Conservation (phyloP, 2,329 filamentous ascomycete genomes). For the Phymatotrichopsis omnivora region DNA sequence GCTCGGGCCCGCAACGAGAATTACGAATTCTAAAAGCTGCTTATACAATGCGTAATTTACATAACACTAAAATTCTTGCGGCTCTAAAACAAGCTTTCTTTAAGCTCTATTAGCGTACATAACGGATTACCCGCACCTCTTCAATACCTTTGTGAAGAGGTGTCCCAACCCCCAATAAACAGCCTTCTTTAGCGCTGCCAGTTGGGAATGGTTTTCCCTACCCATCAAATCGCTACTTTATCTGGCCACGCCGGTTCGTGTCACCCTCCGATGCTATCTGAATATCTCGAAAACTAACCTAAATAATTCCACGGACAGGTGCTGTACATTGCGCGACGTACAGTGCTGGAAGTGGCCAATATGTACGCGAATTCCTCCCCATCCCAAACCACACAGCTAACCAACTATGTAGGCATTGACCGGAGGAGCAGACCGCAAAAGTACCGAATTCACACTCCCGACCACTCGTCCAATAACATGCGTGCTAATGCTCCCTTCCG, state of each 20-base stretch:
- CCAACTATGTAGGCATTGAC: slow-evolving; percentile 25
- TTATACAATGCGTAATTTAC: too few relatives aligned
- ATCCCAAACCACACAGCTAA: slow-evolving; percentile 1
- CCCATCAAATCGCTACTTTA: slow-evolving; percentile 27
- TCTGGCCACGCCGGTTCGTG: slow-evolving; percentile 28
- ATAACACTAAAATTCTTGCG: too few relatives aligned
- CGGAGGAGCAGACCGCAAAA: slow-evolving; percentile 31
- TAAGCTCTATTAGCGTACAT: too few relatives aligned
- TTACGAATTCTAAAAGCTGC: too few relatives aligned
- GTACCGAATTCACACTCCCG: not conserved
- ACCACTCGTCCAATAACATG: not conserved
- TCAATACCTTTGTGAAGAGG: too few relatives aligned
- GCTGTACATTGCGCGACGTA: slow-evolving; percentile 31
- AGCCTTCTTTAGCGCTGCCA: too few relatives aligned
- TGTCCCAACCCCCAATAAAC: too few relatives aligned
- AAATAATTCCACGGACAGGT: slow-evolving; percentile 20
- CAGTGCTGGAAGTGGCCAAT: slow-evolving; percentile 30
- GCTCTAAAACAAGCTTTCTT: too few relatives aligned
- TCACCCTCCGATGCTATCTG: not conserved
- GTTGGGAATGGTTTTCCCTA: slow-evolving; percentile 30
- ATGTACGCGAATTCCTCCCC: slow-evolving; percentile 20
- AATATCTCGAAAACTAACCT: not conserved
- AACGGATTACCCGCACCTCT: too few relatives aligned
- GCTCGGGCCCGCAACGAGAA: too few relatives aligned
- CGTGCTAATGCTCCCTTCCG: not conserved